Conservation (phyloP, 1,139 yeast genomes). For the Petasospora rhodanensis region DNA sequence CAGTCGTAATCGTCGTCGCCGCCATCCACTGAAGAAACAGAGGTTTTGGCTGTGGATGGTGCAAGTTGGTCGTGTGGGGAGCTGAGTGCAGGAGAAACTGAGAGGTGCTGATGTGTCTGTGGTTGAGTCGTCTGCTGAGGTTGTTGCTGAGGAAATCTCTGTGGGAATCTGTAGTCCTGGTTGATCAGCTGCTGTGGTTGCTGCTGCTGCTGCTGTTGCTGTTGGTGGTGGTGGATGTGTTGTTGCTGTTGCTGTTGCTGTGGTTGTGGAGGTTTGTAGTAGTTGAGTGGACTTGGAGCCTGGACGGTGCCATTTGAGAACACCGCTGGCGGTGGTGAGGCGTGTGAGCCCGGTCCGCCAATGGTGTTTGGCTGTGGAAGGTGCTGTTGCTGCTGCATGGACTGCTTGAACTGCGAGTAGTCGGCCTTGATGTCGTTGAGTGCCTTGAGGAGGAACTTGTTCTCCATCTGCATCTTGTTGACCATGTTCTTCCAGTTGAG, state of each 20-base stretch:
- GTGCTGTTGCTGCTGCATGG: slow-evolving; percentile 13
- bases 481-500: slow-evolving; percentile 47
- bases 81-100: slow-evolving; percentile 9
- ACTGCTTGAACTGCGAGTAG: slow-evolving; percentile 20
- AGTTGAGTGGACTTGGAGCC: slow-evolving; percentile 24
- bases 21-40: slow-evolving; percentile 15
- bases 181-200: slow-evolving; percentile 3
- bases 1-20: slow-evolving; percentile 39
- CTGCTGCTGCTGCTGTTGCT: slow-evolving; percentile 8
- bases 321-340: slow-evolving; percentile 16
- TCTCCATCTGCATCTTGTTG: slow-evolving; percentile 31
- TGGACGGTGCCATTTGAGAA: slow-evolving; percentile 22
- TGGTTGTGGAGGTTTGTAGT: slow-evolving; percentile 19
- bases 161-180: slow-evolving; percentile 12
- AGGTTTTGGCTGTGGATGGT: slow-evolving; percentile 18
- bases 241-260: slow-evolving; percentile 9
- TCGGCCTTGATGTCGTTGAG: slow-evolving; percentile 26
- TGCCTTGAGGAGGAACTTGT: slow-evolving; percentile 28
- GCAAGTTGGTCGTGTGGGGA: slow-evolving; percentile 13
- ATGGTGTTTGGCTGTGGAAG: slow-evolving; percentile 12
- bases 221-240: slow-evolving; percentile 7
- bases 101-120: slow-evolving; percentile 4
- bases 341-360: slow-evolving; percentile 6
- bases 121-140: not conserved
- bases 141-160: slow-evolving; percentile 1